Evolutionary conservation across 176 grass and related monocot species (phyloP).

Genomic region (Cenchrus fungigraminus): DNA sequence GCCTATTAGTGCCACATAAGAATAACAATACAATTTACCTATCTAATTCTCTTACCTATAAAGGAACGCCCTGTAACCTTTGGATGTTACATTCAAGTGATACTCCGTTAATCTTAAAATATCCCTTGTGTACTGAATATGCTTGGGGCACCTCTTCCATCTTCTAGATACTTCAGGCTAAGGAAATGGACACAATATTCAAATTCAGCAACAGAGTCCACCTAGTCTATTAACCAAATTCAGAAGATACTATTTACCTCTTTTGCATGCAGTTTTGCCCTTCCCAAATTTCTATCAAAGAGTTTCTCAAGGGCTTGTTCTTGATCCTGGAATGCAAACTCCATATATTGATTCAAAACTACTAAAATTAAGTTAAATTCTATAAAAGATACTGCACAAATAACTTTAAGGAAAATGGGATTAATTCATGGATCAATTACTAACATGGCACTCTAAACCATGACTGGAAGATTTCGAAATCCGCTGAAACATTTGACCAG

Average conservation of each 20-base stretch:
- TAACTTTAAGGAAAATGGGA: neutral
- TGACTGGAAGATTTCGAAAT: constrained; percentile 9
- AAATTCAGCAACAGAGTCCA: neutral
- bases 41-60: constrained; percentile 47
- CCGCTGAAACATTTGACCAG: constrained; percentile 25
- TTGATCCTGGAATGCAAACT: constrained; percentile 40
- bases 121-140: constrained; percentile 53
- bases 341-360: neutral
- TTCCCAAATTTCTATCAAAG: constrained; percentile 34
- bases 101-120: constrained; percentile 58
- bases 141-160: constrained; percentile 57
- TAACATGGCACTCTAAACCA: constrained; percentile 49
- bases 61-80: constrained; percentile 61
- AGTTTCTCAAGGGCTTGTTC: constrained; percentile 56
- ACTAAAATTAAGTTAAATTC: neutral
- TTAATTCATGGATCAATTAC: neutral
- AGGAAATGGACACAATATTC: neutral
- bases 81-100: constrained; percentile 67
- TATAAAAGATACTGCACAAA: neutral
- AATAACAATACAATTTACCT: neutral
- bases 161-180: constrained; percentile 46
- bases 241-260: constrained; percentile 27
- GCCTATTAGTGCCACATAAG: neutral
- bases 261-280: constrained; percentile 56
- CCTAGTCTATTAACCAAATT: neutral